phyloP scores from a whole-genome alignment of 1,284 basidiomycete species.

The Sphagnurus paluster region DNA sequence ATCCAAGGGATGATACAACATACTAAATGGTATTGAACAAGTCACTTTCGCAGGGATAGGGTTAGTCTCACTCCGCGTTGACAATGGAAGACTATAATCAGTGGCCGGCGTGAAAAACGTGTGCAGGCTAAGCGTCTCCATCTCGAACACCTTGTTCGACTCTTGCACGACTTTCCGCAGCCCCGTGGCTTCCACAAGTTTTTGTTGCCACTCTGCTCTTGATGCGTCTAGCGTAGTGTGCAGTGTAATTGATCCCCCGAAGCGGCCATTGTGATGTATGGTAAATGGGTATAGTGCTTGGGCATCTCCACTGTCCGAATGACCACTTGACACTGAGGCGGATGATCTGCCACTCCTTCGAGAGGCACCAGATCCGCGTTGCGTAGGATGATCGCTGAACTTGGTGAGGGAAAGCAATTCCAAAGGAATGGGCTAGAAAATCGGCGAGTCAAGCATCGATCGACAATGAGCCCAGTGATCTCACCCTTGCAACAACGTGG shows the following conservation, averaged over 20 bases:
- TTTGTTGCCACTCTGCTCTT: slow-evolving; percentile 88
- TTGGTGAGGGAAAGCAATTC: slow-evolving; percentile 82
- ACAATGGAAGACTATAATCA: slow-evolving; percentile 43
- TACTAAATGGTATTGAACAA: slow-evolving; percentile 91
- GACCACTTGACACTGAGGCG: slow-evolving; percentile 30
- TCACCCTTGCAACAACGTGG: slow-evolving; percentile 76
- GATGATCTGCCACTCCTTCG: slow-evolving; percentile 41
- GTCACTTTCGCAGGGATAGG: slow-evolving; percentile 88
- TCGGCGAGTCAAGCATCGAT: slow-evolving; percentile 9
- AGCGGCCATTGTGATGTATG: slow-evolving; percentile 81
- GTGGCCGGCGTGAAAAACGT: slow-evolving; percentile 78
- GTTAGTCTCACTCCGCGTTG: slow-evolving; percentile 69
- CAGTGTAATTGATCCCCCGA: slow-evolving; percentile 87
- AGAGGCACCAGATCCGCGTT: slow-evolving; percentile 61
- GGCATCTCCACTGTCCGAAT: slow-evolving; percentile 58
- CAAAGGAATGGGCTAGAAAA: slow-evolving; percentile 79
- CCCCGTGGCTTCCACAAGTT: slow-evolving; percentile 86
- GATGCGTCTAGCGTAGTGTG: slow-evolving; percentile 72
- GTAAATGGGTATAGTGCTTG: slow-evolving; percentile 81
- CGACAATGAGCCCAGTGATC: slow-evolving; percentile 24
- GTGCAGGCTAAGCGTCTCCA: slow-evolving; percentile 82
- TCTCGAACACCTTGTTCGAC: slow-evolving; percentile 89
- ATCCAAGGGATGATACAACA: slow-evolving; percentile 29
- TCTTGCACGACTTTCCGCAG: slow-evolving; percentile 87
- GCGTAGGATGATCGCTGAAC: slow-evolving; percentile 75